phyloP scores from a whole-genome alignment of 148 eudicot species.

The Heliamphora exappendiculata region DNA sequence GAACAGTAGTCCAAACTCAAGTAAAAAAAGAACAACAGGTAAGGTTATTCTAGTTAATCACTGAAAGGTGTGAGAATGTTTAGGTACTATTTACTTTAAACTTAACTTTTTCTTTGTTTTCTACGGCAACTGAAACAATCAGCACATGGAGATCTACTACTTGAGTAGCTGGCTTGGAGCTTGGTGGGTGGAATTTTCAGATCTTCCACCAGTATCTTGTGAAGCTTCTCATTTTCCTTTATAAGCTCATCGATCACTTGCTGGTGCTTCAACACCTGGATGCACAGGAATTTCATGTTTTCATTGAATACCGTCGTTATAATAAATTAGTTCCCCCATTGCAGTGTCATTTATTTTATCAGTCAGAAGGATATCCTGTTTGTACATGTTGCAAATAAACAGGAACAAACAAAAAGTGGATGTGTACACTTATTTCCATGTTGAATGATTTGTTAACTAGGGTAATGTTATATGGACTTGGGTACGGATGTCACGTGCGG shows the following conservation, averaged over 20 bases:
- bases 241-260: constrained; percentile 71
- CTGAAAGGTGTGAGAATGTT: not conserved
- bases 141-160: constrained; percentile 39
- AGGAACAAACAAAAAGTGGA: not conserved
- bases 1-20: not conserved
- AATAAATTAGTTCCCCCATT: too few species aligned
- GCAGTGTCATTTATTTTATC: not conserved
- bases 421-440: not conserved
- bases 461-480: too few species aligned
- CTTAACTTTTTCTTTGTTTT: constrained; percentile 55
- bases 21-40: not conserved
- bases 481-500: too few species aligned
- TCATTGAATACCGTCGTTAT: not conserved
- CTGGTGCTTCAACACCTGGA: constrained; percentile 84
- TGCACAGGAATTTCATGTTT: not conserved
- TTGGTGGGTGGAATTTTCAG: constrained; percentile 64
- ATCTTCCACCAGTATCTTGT: constrained; percentile 64
- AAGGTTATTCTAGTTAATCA: not conserved
- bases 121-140: constrained; percentile 87
- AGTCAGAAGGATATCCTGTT: too few species aligned
- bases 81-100: not conserved
- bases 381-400: not conserved
- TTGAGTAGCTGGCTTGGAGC: constrained; percentile 34
- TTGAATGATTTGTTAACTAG: not conserved
- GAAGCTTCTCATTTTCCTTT: constrained; percentile 86